A percentile compares a stretch with the other conserved stretches of the same genome.
These are phyloP conservation scores for Kwoniella shandongensis DNA, from an alignment of 768 basidiomycete species.

Conservation along the genomic window DNA sequence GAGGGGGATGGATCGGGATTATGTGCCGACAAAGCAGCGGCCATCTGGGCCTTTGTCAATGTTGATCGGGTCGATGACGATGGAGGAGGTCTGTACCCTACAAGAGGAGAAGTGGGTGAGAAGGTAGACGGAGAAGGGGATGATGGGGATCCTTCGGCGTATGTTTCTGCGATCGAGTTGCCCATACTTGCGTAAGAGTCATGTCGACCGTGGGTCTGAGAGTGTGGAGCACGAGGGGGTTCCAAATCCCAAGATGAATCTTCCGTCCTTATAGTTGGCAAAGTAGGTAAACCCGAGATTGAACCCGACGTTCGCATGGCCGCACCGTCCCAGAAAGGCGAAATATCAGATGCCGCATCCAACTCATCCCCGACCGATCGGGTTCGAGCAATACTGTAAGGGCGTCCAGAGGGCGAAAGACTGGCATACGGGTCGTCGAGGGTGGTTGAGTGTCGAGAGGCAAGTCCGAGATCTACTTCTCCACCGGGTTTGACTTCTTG, in stretches of 20 bases:
- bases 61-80: slow-evolving; percentile 3
- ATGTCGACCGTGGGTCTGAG: slow-evolving; percentile 13
- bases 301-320: not conserved
- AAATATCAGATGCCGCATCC: slow-evolving; percentile 24
- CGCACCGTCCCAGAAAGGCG: slow-evolving; percentile 33
- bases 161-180: slow-evolving; percentile 8
- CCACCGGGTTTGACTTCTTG: slow-evolving; percentile 33
- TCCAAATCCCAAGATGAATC: slow-evolving; percentile 4
- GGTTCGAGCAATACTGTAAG: slow-evolving; percentile 2
- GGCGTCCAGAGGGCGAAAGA: not conserved
- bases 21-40: slow-evolving; percentile 24
- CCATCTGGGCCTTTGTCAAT: slow-evolving; percentile 39
- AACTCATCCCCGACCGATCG: slow-evolving; percentile 13
- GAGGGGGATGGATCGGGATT: slow-evolving; percentile 24
- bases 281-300: not conserved
- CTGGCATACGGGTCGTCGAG: slow-evolving; percentile 12
- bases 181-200: slow-evolving; percentile 24
- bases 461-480: slow-evolving; percentile 36
- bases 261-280: slow-evolving; percentile 2
- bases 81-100: not conserved
- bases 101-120: slow-evolving; percentile 17
- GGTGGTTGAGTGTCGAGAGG: slow-evolving; percentile 5
- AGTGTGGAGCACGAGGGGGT: slow-evolving; percentile 12
- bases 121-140: slow-evolving; percentile 14
- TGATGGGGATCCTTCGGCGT: slow-evolving; percentile 8